A percentile compares a stretch with the other conserved stretches of the same genome.
Evolutionary conservation across 768 basidiomycete species (phyloP).

Genomic region (Dentipellis sp.): DNA sequence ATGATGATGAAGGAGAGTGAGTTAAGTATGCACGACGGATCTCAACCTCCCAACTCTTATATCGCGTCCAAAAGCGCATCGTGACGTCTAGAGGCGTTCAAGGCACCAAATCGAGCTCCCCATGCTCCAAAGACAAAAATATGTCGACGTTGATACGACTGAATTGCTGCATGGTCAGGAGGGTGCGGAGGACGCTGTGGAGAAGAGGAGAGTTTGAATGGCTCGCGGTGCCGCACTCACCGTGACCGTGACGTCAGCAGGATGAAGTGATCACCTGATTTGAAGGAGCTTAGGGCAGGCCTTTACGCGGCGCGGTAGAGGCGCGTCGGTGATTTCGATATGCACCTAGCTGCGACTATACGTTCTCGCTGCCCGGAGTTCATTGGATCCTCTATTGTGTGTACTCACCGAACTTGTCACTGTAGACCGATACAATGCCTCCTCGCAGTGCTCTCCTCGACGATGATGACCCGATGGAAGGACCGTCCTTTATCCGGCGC

Average conservation of each 20-base stretch:
- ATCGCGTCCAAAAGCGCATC: not conserved
- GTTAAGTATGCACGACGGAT: not conserved
- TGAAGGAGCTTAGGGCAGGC: not conserved
- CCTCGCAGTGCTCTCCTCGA: slow-evolving; percentile 12
- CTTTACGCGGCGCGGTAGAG: not conserved
- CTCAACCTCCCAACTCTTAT: not conserved
- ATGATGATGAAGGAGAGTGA: not conserved
- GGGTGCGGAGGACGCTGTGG: no score
- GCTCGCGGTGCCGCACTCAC: no score
- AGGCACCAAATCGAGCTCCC: not conserved
- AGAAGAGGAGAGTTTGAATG: no score
- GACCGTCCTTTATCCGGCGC: not conserved
- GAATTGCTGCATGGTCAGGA: no score
- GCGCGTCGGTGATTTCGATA: no score
- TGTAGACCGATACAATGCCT: slow-evolving; percentile 1
- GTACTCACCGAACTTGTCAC: no score
- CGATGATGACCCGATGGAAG: slow-evolving; percentile 13
- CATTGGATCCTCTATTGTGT: no score
- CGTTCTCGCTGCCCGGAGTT: no score
- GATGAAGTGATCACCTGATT: not conserved
- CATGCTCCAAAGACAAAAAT: slow-evolving; percentile 12
- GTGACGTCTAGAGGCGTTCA: not conserved
- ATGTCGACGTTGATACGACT: not conserved
- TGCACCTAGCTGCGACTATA: no score
- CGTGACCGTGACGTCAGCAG: not conserved